Evolutionary conservation across 2,329 filamentous ascomycete genomes (phyloP).

Genomic region (Curvularia hawaiiensis): DNA sequence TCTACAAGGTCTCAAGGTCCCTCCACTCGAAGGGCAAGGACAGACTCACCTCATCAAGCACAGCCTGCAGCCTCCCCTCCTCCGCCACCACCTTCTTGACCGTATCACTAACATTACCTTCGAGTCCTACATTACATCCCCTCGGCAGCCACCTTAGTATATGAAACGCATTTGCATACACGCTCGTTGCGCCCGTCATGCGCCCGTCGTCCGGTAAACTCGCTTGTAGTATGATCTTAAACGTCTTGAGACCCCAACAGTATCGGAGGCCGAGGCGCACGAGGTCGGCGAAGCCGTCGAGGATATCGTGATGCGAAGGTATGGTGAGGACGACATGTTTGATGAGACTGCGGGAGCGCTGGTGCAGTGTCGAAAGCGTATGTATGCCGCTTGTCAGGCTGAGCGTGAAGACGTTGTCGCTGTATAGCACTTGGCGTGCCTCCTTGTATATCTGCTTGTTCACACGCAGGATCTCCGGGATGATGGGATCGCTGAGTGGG

Average conservation of each 20-base stretch:
- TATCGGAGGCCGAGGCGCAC: conserved; percentile 53
- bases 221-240: conserved; percentile 48
- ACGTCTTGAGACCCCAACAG: conserved; percentile 52
- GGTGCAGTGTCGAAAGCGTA: conserved; percentile 49
- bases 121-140: conserved; percentile 48
- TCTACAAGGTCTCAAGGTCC: too few relatives aligned
- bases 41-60: conserved; percentile 49
- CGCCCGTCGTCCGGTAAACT: conserved; percentile 39
- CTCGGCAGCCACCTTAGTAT: conserved; percentile 54
- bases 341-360: conserved; percentile 51
- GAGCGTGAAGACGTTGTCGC: conserved; percentile 44
- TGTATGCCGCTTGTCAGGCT: conserved; percentile 45
- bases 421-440: conserved; percentile 39
- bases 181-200: conserved; percentile 44
- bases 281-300: conserved; percentile 53
- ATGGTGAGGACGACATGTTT: conserved; percentile 52
- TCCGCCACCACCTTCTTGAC: conserved; percentile 51
- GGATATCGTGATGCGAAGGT: conserved; percentile 53
- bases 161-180: conserved; percentile 55
- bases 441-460: conserved; percentile 48
- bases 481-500: conserved; percentile 40
- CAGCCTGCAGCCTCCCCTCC: conserved; percentile 48
- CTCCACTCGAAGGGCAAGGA: too few relatives aligned
- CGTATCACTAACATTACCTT: conserved; percentile 48
- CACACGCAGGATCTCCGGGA: conserved; percentile 48